These are phyloP conservation scores for Saccharum officinarum DNA, from an alignment of 176 grass and related monocot species.

Conservation along the genomic window DNA sequence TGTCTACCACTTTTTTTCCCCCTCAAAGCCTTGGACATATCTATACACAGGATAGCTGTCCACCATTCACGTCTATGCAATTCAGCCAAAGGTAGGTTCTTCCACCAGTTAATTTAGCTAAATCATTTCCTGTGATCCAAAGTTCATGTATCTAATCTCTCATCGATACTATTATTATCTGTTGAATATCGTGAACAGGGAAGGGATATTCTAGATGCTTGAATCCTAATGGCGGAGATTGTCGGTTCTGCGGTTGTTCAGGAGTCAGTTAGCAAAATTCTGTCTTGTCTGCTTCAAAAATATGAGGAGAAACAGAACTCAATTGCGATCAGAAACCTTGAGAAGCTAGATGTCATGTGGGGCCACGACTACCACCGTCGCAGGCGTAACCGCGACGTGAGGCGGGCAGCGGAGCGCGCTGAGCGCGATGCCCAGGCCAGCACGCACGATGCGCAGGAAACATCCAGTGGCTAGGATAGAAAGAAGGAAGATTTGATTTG, in stretches of 20 bases:
- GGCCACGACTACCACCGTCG: too few relatives aligned
- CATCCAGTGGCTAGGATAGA: too few relatives aligned
- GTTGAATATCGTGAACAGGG: background rate
- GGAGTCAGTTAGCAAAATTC: background rate
- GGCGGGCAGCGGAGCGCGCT: too few relatives aligned
- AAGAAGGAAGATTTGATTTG: too few relatives aligned
- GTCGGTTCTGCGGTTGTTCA: background rate
- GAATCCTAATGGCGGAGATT: background rate
- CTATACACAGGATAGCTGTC: too few relatives aligned
- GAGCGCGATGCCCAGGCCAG: too few relatives aligned
- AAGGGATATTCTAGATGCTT: background rate
- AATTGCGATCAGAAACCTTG: background rate
- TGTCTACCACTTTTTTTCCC: too few relatives aligned
- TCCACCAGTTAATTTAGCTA: background rate
- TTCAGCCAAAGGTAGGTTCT: background rate
- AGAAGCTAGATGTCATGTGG: too few relatives aligned
- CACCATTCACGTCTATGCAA: too few relatives aligned
- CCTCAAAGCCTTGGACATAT: too few relatives aligned
- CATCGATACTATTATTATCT: background rate
- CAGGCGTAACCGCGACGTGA: too few relatives aligned
- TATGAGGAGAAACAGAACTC: background rate
- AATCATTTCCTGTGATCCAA: background rate
- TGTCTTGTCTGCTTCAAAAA: background rate
- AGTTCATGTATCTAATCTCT: background rate
- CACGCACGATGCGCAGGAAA: too few relatives aligned